Evolutionary conservation across 2,329 filamentous ascomycete species (phyloP), one percentile per base, ranked within the genome.

Genomic region (Colletotrichum camelliae): DNA sequence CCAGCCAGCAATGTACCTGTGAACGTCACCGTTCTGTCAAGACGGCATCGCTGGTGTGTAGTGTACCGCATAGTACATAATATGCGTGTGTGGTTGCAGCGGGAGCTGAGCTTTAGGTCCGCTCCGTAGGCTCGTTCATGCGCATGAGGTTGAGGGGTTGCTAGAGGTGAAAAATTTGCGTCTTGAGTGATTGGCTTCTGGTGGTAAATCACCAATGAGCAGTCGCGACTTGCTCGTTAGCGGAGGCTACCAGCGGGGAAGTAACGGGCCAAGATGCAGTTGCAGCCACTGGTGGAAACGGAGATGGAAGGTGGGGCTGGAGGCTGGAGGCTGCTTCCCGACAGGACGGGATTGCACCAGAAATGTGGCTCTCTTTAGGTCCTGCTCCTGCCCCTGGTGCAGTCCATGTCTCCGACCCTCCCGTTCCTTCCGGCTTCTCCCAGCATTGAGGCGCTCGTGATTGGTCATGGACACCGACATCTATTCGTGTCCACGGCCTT

Each of bases 391-490:
- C 35, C 31, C 48, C 52, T 62, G n/a, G 57, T 55, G 21, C 35
- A 43, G 31, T 35, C 43, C 43, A n/a, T 21, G 43, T 27, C 69
- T 61, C 67, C 70, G 58, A 69, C 64, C 15, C 27, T 74, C 64
- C 74, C 74, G 64, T 16, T 37, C 58, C 70, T 76, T 76, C 74
- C 74, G 74, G 74, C 64, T 74, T 74, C 70, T 69, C 64, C 65
- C 74, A 74, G 39, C 27, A 74, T 75, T 69, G 3, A 18, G 10
- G 7, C 13, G 16, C 13, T 5, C 29, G 58, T 69, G 70, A 69
- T 76, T 74, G 74, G 74, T 6, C 65, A 31, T n/a, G 7, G 2
- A 27, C 4, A 58, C 48, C 21, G 27, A 33, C 9, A 48, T 73
- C 74, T 58, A 69, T 74, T 64, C 64, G 58, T 65, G 65, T 74